Conservation (phyloP, 202 grass and related monocot genomes). For the Hordeum pubiflorum region DNA sequence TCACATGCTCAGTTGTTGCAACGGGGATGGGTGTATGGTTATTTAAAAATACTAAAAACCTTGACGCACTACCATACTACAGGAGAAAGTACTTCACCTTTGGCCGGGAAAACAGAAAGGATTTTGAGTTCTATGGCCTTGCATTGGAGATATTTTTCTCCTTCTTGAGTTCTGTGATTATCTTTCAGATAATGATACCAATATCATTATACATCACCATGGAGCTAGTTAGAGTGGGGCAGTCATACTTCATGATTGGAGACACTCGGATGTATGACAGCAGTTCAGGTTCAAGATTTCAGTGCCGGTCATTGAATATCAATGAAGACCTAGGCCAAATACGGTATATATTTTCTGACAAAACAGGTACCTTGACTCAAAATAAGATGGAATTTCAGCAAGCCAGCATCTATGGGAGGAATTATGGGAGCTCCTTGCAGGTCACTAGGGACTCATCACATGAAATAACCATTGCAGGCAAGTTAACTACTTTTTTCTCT, state of each 20-base stretch:
- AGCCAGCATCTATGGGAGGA: constrained; percentile 84
- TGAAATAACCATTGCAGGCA: constrained; percentile 75
- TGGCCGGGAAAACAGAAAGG: constrained; percentile 70
- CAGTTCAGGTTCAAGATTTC: constrained; percentile 92
- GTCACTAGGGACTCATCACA: constrained; percentile 39
- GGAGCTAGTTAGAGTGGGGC: constrained; percentile 91
- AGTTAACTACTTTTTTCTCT: constrained; percentile 30
- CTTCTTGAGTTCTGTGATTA: constrained; percentile 98
- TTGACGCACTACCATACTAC: constrained; percentile 86
- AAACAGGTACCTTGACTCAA: constrained; percentile 94
- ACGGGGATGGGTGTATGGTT: constrained; percentile 97
- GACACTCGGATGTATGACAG: constrained; percentile 92
- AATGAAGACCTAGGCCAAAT: constrained; percentile 98
- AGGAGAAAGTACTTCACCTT: constrained; percentile 81
- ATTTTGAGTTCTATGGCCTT: constrained; percentile 90
- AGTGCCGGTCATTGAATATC: constrained; percentile 98
- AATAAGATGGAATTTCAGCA: constrained; percentile 98
- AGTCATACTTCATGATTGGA: constrained; percentile 99
- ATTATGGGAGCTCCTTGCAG: constrained; percentile 72
- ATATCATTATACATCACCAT: constrained; percentile 99
- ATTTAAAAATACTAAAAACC: constrained; percentile 61
- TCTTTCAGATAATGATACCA: constrained; percentile 99
- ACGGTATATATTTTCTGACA: constrained; percentile 95
- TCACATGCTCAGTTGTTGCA: constrained; percentile 90
- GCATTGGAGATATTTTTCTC: constrained; percentile 97